These are phyloP conservation scores for Argentina anserina DNA, from an alignment of 306 rosid genomes.

Conservation along the genomic window DNA sequence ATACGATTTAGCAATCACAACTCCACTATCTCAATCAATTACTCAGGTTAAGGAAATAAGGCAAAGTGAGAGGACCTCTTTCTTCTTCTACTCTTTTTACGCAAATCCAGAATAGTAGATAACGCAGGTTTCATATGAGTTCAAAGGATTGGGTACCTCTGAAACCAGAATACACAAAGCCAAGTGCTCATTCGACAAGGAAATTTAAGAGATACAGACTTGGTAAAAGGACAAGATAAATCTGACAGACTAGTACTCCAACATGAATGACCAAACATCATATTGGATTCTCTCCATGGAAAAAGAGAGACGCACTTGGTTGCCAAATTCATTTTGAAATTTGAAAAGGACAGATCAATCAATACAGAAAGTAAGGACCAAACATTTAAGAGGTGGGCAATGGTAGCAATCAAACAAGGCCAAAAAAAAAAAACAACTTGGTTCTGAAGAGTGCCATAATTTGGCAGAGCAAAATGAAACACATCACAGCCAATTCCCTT, in stretches of 20 bases:
- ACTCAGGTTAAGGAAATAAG: not conserved
- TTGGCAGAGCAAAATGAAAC: not conserved
- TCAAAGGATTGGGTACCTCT: not conserved
- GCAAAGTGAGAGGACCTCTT: not conserved
- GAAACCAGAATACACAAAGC: not conserved
- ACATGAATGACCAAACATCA: not conserved
- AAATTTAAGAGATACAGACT: not conserved
- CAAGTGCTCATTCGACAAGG: not conserved
- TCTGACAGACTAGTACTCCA: not conserved
- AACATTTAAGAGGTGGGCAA: not conserved
- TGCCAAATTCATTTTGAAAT: not conserved
- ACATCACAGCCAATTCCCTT: not conserved
- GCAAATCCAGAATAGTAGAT: not conserved
- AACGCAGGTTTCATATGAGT: not conserved
- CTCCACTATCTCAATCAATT: not conserved
- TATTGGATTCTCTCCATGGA: not conserved
- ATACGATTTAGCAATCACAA: not conserved
- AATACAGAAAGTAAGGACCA: not conserved
- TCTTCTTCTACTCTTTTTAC: not conserved
- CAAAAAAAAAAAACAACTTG: not conserved
- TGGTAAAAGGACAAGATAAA: not conserved
- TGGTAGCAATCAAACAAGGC: not conserved
- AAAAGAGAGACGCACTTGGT: not conserved
- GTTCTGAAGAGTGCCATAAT: not conserved
- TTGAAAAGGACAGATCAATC: slow-evolving; percentile 3